These are phyloP conservation scores for Yarrowia osloensis DNA, from an alignment of 805 yeast genomes.

Conservation along the genomic window DNA sequence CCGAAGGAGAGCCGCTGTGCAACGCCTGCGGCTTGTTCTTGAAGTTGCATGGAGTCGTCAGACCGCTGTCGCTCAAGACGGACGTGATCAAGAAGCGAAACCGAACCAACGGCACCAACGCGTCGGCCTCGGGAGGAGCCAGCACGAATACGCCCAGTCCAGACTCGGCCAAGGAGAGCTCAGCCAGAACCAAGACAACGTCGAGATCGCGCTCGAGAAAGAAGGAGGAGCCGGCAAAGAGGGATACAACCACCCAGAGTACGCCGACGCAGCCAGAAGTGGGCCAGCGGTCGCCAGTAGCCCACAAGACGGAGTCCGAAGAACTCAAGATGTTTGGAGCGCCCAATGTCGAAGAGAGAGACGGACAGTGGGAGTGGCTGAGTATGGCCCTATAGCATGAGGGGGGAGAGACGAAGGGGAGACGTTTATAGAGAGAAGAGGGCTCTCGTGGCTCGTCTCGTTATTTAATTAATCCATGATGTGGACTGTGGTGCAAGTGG, in stretches of 20 bases:
- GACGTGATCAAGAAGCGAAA: constrained; percentile 93
- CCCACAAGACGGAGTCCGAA: not conserved
- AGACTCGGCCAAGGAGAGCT: not conserved
- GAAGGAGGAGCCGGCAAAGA: constrained; percentile 3
- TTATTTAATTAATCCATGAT: not conserved
- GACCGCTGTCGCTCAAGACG: constrained; percentile 87
- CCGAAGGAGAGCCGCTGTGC: constrained; percentile 89
- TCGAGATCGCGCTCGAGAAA: not conserved
- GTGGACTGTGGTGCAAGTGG: not conserved
- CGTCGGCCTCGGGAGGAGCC: not conserved
- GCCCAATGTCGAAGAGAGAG: constrained; percentile 7
- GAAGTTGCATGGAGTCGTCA: constrained; percentile 90
- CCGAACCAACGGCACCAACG: constrained; percentile 44
- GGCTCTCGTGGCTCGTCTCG: too few species aligned
- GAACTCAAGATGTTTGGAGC: constrained; percentile 17
- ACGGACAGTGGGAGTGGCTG: constrained; percentile 42
- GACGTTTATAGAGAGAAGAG: too few species aligned
- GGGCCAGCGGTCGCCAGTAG: not conserved
- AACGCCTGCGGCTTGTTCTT: constrained; percentile 95
- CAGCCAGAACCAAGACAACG: not conserved
- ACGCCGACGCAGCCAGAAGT: not conserved
- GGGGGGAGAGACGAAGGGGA: not conserved
- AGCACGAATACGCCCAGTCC: not conserved
- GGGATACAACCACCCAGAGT: not conserved
- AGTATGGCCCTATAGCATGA: constrained; percentile 39